These are phyloP conservation scores for Dichotomocladium elegans DNA, from an alignment of 371 early-diverging fungal species.

Conservation along the genomic window DNA sequence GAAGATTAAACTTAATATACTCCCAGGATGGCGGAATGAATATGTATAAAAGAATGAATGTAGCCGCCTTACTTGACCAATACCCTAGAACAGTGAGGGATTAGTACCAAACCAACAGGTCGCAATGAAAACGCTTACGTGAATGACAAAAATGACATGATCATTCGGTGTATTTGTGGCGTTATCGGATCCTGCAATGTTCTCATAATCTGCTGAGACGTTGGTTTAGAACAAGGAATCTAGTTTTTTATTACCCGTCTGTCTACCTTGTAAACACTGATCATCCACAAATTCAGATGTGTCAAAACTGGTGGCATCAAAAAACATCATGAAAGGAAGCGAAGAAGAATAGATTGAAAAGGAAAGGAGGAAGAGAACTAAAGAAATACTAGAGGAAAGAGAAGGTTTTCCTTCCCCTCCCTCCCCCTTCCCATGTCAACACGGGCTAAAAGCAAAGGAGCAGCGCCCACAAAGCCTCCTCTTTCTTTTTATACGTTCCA, in stretches of 20 bases:
- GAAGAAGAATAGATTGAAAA: background rate
- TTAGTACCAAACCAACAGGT: too few species aligned
- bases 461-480: too few species aligned
- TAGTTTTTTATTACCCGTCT: background rate
- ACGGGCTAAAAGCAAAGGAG: too few species aligned
- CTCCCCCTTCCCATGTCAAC: too few species aligned
- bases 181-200: background rate
- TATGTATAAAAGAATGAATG: background rate
- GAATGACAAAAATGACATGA: constrained; percentile 58
- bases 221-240: background rate
- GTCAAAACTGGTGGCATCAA: constrained; percentile 33
- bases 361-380: background rate
- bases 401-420: background rate
- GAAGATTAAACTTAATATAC: background rate
- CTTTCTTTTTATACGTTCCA: too few species aligned
- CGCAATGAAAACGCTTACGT: constrained; percentile 35
- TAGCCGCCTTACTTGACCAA: constrained; percentile 46
- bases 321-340: constrained; percentile 23
- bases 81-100: constrained; percentile 56
- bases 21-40: too few species aligned
- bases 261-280: constrained; percentile 2
- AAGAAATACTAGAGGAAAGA: background rate
- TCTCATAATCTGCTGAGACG: constrained; percentile 3
- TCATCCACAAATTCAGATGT: constrained; percentile 24
- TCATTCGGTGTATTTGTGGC: constrained; percentile 7